Percentiles rank a stretch among this genome's conserved stretches.
Evolutionary conservation across 2,329 filamentous ascomycete genomes (phyloP).

Genomic region (Penicillium sp.): DNA sequence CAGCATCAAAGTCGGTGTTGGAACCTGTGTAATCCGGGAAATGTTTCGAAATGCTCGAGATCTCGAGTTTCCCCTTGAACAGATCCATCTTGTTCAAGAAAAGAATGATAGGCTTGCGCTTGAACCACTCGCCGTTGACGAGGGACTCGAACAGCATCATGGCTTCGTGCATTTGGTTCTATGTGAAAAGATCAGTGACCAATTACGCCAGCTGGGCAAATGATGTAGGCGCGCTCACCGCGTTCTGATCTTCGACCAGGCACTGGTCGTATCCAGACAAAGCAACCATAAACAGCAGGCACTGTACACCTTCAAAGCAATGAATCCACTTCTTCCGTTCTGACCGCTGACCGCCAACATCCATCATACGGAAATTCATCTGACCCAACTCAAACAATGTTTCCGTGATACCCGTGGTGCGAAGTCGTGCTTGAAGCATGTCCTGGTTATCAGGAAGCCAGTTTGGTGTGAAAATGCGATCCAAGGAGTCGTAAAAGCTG

Average conservation of each 20-base stretch:
- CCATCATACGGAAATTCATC: constrained; percentile 95
- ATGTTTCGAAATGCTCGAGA: constrained; percentile 72
- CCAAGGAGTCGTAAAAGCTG: constrained; percentile 82
- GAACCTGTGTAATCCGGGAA: constrained; percentile 80
- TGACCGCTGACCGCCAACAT: constrained; percentile 87
- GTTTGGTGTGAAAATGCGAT: constrained; percentile 72
- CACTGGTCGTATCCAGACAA: constrained; percentile 97
- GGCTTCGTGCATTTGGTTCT: constrained; percentile 92
- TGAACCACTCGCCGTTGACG: constrained; percentile 85
- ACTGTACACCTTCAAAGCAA: constrained; percentile 92
- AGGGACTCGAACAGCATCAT: constrained; percentile 86
- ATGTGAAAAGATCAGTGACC: constrained; percentile 3
- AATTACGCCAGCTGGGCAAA: neutral
- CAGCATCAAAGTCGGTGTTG: constrained; percentile 71
- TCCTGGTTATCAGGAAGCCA: constrained; percentile 95
- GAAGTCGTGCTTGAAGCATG: constrained; percentile 83
- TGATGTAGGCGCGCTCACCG: constrained; percentile 62
- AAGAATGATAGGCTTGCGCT: constrained; percentile 77
- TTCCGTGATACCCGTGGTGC: constrained; percentile 95
- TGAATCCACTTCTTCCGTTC: constrained; percentile 98
- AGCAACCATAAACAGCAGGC: constrained; percentile 88
- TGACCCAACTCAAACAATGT: constrained; percentile 90
- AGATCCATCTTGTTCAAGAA: constrained; percentile 89
- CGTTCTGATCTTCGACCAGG: constrained; percentile 92
- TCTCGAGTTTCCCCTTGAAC: constrained; percentile 74